Evolutionary conservation across 805 yeast genomes (phyloP), one percentile per base, ranked within the genome.

Genomic region (Wickerhamiella vanderwaltii): DNA sequence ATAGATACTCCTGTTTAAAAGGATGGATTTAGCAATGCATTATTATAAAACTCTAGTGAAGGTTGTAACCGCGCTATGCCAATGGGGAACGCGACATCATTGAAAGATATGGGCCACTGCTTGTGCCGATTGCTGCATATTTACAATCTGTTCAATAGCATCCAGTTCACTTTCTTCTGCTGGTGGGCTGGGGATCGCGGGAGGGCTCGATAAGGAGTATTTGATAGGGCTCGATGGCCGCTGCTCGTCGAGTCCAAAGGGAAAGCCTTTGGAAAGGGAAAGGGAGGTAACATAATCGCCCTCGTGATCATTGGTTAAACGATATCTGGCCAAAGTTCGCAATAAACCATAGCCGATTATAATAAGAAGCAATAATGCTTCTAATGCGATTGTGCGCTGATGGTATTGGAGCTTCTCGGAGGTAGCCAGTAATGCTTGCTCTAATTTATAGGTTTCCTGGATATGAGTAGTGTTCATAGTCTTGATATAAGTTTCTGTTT

Each of bases 321-420:
- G 36, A 26, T 17, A 33, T 12, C 19, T 33, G 5, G 40, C 32
- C 9, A 37, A 29, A 3, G 40, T 24, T n/a, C 29, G 33, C 12
- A 37, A 19, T 6, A 28, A 16, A 9, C 4, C 28, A 13, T 37
- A 37, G 5, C 40, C 40, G 7, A 37, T 24, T 4, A 37, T 28
- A 29, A 37, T 22, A 6, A 38, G 25, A 18, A 38, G 28, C 12
- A 38, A 12, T 7, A 38, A 25, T 19, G 35, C 30, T 16, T 38
- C 35, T 6, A 38, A 18, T 6, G 30, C 35, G 11, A 38, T 23
- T 6, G 34, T 24, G 12, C 29, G 24, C 12, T 30, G 41, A 11
- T 38, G 41, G 29, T 16, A 22, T 9, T 38, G 35, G 26, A 38
- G 35, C 35, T 38, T 29, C 18, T 38, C 35, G 9, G 24, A 22